Percentiles rank a stretch among this genome's conserved stretches.
These are phyloP conservation scores for Whalleya microplaca DNA, from an alignment of 2,329 filamentous ascomycete genomes.

Conservation along the genomic window DNA sequence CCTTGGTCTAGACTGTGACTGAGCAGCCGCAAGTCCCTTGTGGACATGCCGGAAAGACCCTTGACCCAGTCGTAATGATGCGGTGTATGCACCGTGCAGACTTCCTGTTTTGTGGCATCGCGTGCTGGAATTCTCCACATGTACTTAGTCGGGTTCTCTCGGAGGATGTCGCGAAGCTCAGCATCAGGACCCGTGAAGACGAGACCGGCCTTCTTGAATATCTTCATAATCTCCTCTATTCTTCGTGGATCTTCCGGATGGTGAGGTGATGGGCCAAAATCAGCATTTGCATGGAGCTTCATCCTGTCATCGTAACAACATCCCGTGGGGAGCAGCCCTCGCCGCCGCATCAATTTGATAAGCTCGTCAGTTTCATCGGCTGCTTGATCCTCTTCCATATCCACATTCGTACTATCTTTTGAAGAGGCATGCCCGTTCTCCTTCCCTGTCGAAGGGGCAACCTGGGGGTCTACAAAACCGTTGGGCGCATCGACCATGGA, in stretches of 20 bases:
- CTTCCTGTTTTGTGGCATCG: constrained; percentile 77
- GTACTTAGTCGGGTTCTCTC: constrained; percentile 59
- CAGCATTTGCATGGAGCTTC: constrained; percentile 90
- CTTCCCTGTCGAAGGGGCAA: constrained; percentile 27
- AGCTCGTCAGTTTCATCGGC: constrained; percentile 42
- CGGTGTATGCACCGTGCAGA: constrained; percentile 77
- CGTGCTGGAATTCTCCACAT: constrained; percentile 81
- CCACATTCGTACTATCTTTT: constrained; percentile 41
- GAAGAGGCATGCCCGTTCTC: constrained; percentile 30
- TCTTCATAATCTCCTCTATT: constrained; percentile 91
- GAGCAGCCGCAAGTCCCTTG: constrained; percentile 69
- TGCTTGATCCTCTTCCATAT: constrained; percentile 37
- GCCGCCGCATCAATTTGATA: constrained; percentile 45
- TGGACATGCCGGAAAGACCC: constrained; percentile 54
- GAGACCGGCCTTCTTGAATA: constrained; percentile 80
- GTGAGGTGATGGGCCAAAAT: constrained; percentile 72
- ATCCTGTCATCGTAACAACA: constrained; percentile 93
- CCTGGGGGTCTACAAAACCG: constrained; percentile 41
- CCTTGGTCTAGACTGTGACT: constrained; percentile 65
- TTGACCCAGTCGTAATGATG: constrained; percentile 81
- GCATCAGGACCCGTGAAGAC: constrained; percentile 65
- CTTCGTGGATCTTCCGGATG: constrained; percentile 94
- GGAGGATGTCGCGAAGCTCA: constrained; percentile 56
- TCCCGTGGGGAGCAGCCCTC: constrained; percentile 67
- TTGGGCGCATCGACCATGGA: constrained; percentile 48